Evolutionary conservation across 768 basidiomycete genomes (phyloP).

Genomic region (Gymnopilus dilepis): DNA sequence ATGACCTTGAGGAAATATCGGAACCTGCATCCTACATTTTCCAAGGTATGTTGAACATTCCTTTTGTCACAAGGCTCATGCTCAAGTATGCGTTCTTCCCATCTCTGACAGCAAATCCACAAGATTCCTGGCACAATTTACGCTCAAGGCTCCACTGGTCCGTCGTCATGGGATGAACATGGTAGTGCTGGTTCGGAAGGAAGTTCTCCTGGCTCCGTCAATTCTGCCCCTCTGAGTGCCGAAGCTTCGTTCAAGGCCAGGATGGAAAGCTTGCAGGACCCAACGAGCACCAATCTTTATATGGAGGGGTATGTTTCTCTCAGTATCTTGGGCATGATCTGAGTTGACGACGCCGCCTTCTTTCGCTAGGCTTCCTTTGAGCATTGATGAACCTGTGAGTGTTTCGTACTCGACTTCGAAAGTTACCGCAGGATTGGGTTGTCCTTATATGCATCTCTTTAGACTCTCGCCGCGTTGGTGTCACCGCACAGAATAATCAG

Average conservation of each 20-base stretch:
- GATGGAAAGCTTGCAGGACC: conserved; percentile 78
- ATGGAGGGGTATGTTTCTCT: conserved; percentile 64
- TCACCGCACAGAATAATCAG: conserved; percentile 74
- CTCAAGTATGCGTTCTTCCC: conserved; percentile 7
- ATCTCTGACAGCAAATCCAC: conserved; percentile 58
- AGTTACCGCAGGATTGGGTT: not conserved
- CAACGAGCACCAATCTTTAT: conserved; percentile 75
- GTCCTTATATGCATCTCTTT: not conserved
- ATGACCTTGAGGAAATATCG: conserved; percentile 69
- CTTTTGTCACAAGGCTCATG: conserved; percentile 11
- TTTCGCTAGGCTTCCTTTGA: conserved; percentile 61
- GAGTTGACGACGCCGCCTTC: no score
- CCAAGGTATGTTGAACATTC: conserved; percentile 60
- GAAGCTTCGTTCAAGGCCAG: conserved; percentile 70
- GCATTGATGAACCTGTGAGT: conserved; percentile 67
- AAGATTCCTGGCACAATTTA: conserved; percentile 82
- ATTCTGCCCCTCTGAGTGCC: conserved; percentile 20
- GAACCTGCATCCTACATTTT: conserved; percentile 86
- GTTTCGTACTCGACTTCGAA: not conserved
- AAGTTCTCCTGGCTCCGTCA: conserved; percentile 12
- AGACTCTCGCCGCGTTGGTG: conserved; percentile 73
- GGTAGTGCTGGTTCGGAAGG: conserved; percentile 22
- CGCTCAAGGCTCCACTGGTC: conserved; percentile 39
- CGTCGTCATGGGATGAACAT: conserved; percentile 27
- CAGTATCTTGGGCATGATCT: no score